A percentile compares a stretch with the other conserved stretches of the same genome.
These are phyloP conservation scores for Emericellopsis atlantica DNA, from an alignment of 2,329 filamentous ascomycete species.

Conservation along the genomic window DNA sequence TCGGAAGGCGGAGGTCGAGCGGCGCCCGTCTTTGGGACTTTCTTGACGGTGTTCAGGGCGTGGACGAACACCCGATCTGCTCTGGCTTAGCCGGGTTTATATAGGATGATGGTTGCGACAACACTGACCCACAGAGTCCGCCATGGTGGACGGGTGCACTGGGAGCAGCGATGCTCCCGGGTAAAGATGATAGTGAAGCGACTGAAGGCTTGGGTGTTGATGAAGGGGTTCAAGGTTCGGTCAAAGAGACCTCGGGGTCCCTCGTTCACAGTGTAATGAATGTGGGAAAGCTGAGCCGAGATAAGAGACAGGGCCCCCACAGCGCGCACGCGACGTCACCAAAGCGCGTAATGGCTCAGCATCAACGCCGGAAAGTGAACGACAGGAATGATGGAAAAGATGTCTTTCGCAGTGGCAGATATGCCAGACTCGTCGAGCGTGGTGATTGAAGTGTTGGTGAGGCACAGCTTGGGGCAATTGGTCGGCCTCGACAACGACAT, in stretches of 20 bases:
- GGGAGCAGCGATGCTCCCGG: not conserved
- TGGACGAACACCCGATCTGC: slow-evolving; percentile 96
- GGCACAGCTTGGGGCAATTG: not conserved
- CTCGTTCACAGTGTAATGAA: no score
- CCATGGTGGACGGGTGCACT: slow-evolving; percentile 12
- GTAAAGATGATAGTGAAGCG: not conserved
- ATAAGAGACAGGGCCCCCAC: not conserved
- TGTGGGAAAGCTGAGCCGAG: not conserved
- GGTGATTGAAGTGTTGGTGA: not conserved
- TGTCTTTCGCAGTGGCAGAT: no score
- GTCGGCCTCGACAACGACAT: not conserved
- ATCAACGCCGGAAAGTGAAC: no score
- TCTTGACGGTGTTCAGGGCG: slow-evolving; percentile 96
- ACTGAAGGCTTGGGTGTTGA: not conserved
- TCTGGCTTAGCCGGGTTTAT: not conserved
- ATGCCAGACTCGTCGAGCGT: no score
- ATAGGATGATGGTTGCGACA: not conserved
- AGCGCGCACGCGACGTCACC: not conserved
- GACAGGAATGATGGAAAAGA: no score
- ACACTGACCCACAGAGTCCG: slow-evolving; percentile 23
- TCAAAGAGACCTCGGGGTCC: no score
- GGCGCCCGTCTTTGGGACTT: slow-evolving; percentile 86
- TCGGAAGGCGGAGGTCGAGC: slow-evolving; percentile 76
- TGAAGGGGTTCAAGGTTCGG: not conserved
- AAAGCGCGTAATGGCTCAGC: not conserved